Evolutionary conservation across 495 filamentous ascomycete genomes (phyloP).

Genomic region (Letharia columbiana): DNA sequence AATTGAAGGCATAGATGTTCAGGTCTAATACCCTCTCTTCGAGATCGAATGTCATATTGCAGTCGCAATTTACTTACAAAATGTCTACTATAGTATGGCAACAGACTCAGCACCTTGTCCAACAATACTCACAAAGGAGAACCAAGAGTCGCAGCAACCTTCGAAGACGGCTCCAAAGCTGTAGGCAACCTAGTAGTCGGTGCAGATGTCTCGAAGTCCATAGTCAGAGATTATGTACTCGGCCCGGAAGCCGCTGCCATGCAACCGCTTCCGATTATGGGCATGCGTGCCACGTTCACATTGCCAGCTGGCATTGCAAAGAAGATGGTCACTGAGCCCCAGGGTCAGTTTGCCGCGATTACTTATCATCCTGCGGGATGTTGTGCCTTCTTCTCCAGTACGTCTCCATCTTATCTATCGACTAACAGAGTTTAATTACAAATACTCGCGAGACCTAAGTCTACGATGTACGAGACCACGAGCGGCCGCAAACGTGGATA

Average conservation of each 20-base stretch:
- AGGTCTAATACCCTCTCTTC: slow-evolving; percentile 18
- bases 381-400: slow-evolving; percentile 15
- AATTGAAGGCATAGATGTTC: slow-evolving; percentile 34
- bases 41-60: neutral
- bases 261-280: slow-evolving; percentile 8
- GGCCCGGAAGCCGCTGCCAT: slow-evolving; percentile 17
- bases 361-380: slow-evolving; percentile 11
- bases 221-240: slow-evolving; percentile 33
- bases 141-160: slow-evolving; percentile 29
- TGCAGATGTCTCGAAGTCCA: slow-evolving; percentile 38
- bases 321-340: neutral
- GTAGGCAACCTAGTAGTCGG: slow-evolving; percentile 35
- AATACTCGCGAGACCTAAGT: slow-evolving; percentile 20
- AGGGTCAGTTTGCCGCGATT: neutral
- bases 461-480: slow-evolving; percentile 32
- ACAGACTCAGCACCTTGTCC: slow-evolving; percentile 21
- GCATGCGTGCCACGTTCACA: slow-evolving; percentile 6
- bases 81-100: slow-evolving; percentile 22
- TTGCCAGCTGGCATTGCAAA: slow-evolving; percentile 1
- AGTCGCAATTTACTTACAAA: neutral
- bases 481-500: slow-evolving; percentile 37
- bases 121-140: slow-evolving; percentile 4
- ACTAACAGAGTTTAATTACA: neutral
- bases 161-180: slow-evolving; percentile 34
- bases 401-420: neutral